Conservation (phyloP, 129 eudicot genomes). For the Flaveria ramosissima region DNA sequence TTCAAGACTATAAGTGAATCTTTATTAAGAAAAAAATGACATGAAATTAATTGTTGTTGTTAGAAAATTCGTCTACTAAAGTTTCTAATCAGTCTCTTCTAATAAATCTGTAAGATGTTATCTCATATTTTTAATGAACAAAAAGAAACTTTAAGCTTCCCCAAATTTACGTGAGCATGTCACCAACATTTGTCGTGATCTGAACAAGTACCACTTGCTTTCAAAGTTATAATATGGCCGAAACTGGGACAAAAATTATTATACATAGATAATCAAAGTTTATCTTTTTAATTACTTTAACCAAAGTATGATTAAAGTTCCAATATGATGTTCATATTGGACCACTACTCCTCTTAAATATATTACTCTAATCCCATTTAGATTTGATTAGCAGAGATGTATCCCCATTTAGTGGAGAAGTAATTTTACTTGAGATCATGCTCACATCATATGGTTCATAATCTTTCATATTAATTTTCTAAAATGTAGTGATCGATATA, state of each 20-base stretch:
- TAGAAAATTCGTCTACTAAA: too few relatives aligned
- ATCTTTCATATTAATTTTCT: neutral
- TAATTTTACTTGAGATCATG: slow-evolving; percentile 55
- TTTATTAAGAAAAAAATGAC: too few relatives aligned
- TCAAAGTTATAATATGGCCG: neutral
- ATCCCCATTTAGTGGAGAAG: slow-evolving; percentile 44
- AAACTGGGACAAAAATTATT: neutral
- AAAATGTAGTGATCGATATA: neutral
- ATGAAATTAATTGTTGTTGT: too few relatives aligned
- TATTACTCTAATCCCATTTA: slow-evolving; percentile 26
- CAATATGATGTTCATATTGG: slow-evolving; percentile 33
- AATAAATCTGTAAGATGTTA: too few relatives aligned
- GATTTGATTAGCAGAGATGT: slow-evolving; percentile 26
- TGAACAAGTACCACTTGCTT: slow-evolving; percentile 21
- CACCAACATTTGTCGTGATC: slow-evolving; percentile 28
- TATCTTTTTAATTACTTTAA: slow-evolving; percentile 32
- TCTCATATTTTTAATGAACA: too few relatives aligned
- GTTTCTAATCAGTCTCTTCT: too few relatives aligned
- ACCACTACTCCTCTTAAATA: slow-evolving; percentile 32
- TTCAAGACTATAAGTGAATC: too few relatives aligned
- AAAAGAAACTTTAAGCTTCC: too few relatives aligned
- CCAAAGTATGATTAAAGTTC: slow-evolving; percentile 31
- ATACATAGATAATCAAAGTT: slow-evolving; percentile 16
- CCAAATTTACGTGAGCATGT: slow-evolving; percentile 4
- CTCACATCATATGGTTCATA: slow-evolving; percentile 20